Percentiles rank a stretch among this genome's conserved stretches.
Conservation (phyloP, 1,284 basidiomycete species). For the Earliella scabrosa region DNA sequence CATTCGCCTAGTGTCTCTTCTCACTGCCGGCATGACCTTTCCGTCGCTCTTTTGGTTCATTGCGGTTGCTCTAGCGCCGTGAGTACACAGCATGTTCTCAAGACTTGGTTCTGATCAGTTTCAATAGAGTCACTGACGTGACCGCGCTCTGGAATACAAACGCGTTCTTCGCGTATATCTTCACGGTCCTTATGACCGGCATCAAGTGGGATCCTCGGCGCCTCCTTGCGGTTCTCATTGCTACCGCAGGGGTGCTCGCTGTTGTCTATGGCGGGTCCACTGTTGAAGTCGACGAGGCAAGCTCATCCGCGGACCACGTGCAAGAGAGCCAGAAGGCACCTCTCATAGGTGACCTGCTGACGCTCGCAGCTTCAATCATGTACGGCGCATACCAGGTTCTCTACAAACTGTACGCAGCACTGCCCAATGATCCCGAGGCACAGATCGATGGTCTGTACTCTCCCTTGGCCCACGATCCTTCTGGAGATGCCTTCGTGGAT, state of each 20-base stretch:
- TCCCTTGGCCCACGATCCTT: slow-evolving; percentile 40
- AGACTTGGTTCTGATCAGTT: slow-evolving; percentile 15
- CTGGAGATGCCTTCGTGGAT: slow-evolving; percentile 25
- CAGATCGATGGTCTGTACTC: slow-evolving; percentile 46
- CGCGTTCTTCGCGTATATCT: slow-evolving; percentile 81
- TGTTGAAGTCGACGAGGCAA: slow-evolving; percentile 18
- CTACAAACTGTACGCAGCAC: slow-evolving; percentile 79
- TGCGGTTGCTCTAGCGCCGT: slow-evolving; percentile 74
- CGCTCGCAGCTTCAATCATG: slow-evolving; percentile 67
- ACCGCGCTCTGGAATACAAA: slow-evolving; percentile 88
- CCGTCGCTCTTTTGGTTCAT: slow-evolving; percentile 77
- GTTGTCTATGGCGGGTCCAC: slow-evolving; percentile 79
- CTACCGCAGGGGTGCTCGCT: slow-evolving; percentile 71
- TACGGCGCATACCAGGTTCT: slow-evolving; percentile 80
- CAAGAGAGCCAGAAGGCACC: slow-evolving; percentile 46
- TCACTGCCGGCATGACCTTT: slow-evolving; percentile 63
- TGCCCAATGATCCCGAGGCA: slow-evolving; percentile 56
- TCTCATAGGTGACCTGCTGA: slow-evolving; percentile 78
- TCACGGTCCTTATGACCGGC: slow-evolving; percentile 65
- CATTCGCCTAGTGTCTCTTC: slow-evolving; percentile 45
- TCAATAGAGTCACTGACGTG: slow-evolving; percentile 70
- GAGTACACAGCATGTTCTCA: slow-evolving; percentile 37
- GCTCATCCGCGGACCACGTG: neutral
- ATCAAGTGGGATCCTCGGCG: slow-evolving; percentile 65
- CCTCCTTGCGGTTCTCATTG: slow-evolving; percentile 72